phyloP scores from a whole-genome alignment of 2,329 filamentous ascomycete genomes.

The Fusarium odoratissimum region DNA sequence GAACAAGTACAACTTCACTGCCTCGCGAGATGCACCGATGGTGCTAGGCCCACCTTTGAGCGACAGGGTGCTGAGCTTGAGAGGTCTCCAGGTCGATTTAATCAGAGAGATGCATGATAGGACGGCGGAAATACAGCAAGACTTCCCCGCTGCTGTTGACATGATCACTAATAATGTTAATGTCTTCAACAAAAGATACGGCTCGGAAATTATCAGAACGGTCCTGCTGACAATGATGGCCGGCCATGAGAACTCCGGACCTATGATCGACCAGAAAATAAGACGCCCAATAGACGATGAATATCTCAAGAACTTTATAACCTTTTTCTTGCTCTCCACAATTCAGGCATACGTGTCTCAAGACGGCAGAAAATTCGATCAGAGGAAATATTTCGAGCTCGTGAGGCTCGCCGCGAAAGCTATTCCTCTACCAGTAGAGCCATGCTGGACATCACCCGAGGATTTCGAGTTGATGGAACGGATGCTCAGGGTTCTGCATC shows the following conservation, averaged over 20 bases:
- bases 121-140: rapidly evolving
- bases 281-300: no score
- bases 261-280: no score
- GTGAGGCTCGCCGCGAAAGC: neutral
- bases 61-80: rapidly evolving
- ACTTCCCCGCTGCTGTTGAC: no score
- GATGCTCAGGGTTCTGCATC: neutral
- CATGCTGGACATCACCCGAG: neutral
- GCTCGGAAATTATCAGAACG: neutral
- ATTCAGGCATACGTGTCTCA: no score
- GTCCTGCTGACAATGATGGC: neutral
- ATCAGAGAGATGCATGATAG: rapidly evolving
- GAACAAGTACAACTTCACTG: rapidly evolving
- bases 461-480: neutral
- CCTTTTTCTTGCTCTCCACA: no score
- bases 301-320: no score
- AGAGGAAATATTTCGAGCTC: neutral
- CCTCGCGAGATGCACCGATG: no score
- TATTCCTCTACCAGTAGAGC: rapidly evolving
- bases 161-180: no score
- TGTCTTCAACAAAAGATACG: neutral
- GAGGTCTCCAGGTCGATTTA: neutral
- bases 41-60: no score
- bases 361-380: neutral
- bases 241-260: no score